Evolutionary conservation across 345 rosid species (phyloP).

Genomic region (Lagerstroemia speciosa): DNA sequence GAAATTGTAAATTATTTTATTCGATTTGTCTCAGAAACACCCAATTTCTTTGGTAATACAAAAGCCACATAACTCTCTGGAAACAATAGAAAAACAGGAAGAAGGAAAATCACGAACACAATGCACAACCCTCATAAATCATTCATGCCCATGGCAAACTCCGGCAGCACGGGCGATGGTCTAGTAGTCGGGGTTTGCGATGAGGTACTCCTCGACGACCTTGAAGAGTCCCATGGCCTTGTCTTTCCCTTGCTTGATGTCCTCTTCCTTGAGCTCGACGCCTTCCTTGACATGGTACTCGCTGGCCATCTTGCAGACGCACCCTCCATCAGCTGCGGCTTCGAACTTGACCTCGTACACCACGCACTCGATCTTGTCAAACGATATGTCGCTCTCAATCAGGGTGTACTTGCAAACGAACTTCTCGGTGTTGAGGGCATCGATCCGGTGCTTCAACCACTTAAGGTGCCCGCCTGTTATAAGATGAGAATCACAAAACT

Average conservation of each 20-base stretch:
- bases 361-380: constrained; percentile 10
- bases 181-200: constrained; percentile 32
- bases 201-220: constrained; percentile 29
- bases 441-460: constrained; percentile 8
- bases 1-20: too few species aligned
- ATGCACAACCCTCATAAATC: too few species aligned
- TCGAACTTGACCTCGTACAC: constrained; percentile 15
- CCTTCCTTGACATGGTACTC: constrained; percentile 16
- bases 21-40: too few species aligned
- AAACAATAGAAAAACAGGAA: too few species aligned
- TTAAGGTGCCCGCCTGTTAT: constrained; percentile 11
- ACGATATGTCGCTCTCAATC: constrained; percentile 12
- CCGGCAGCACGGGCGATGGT: too few species aligned
- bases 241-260: constrained; percentile 18
- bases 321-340: constrained; percentile 23
- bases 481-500: too few species aligned
- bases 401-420: constrained; percentile 8
- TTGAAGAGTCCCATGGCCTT: constrained; percentile 17
- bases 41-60: too few species aligned
- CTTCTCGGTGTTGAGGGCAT: constrained; percentile 8
- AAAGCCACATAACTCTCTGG: too few species aligned
- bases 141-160: too few species aligned
- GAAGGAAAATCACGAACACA: too few species aligned
- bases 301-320: constrained; percentile 19
- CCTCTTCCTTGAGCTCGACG: constrained; percentile 16